phyloP scores from a whole-genome alignment of 1,139 yeast genomes.

The Debaryomyces subglobosus region DNA sequence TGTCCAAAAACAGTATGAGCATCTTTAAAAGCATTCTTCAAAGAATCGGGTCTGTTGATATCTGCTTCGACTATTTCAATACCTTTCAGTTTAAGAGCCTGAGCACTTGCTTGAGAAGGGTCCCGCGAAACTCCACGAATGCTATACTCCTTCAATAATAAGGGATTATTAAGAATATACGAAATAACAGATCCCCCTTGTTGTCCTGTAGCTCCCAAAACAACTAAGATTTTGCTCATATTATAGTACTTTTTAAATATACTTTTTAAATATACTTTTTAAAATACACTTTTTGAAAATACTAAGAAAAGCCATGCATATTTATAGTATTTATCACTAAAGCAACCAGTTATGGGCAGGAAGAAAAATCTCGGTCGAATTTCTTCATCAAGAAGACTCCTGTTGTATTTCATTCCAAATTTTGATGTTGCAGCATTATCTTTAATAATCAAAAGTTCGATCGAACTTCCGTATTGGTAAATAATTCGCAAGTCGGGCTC shows the following conservation, averaged over 20 bases:
- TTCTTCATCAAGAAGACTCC: background rate
- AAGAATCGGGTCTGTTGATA: background rate
- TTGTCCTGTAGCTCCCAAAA: conserved; percentile 15
- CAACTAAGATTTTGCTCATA: conserved; percentile 11
- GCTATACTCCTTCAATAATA: background rate
- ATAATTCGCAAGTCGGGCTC: too few species aligned
- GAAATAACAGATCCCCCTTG: conserved; percentile 15
- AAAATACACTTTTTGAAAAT: too few species aligned
- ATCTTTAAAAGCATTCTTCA: background rate
- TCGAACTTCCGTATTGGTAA: background rate
- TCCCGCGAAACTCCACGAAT: background rate
- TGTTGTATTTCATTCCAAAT: background rate
- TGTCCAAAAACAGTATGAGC: background rate
- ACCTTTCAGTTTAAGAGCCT: background rate
- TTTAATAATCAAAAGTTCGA: background rate
- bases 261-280: too few species aligned
- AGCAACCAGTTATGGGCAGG: too few species aligned
- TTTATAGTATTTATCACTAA: background rate
- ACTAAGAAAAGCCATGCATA: background rate
- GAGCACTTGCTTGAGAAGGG: background rate
- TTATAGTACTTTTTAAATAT: background rate
- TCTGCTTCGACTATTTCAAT: background rate
- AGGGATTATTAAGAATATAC: conserved; percentile 7
- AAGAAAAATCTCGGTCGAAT: background rate
- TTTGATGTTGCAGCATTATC: too few species aligned